Evolutionary conservation across 1,284 basidiomycete species (phyloP), one percentile per base, ranked within the genome.

Genomic region (Cystobasidium slooffiae): DNA sequence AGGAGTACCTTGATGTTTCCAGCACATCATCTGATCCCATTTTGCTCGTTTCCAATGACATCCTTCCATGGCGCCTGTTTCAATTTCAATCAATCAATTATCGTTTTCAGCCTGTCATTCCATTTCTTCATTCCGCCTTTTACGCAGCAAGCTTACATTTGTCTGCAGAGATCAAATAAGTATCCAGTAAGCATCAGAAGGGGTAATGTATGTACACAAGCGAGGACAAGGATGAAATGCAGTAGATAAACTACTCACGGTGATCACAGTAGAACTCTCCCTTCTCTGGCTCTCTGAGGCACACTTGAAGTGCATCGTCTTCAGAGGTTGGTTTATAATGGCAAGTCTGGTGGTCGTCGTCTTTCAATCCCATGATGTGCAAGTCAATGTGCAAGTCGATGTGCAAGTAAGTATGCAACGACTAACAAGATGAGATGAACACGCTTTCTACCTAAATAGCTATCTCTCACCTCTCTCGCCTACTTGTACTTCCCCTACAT

Each of bases 231-330:
- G 20, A 18, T 12, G 12, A 53, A 5, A 31, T 31, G 5, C 5
- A 31, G 31, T 31, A 31, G 31, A 31, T 31, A 1, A 31, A 31
- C 31, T 39, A 18, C 70, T 66, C 63, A 73, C 70, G 70, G 9
- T 49, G 31, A 9, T 44, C 20, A 24, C 70, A 73, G 37, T 65
- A 73, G 62, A 73, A 73, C n/a, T 49, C 22, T 24, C 70, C 70
- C 44, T 65, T 53, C 20, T 47, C 7, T 16, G 62, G 70, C 20
- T 16, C 37, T 14, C 41, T 61, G 7, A 41, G 24, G 53, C 70
- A 73, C 4, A 24, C 49, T 16, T 47, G 24, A 22, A 31, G 31
- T 31, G 39, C 8, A 20, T 66, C 64, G 14, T 66, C 64, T 14
- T 51, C 64, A 7, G 44, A 6, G 6, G 64, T 14, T 1, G 64